Conservation (phyloP, 306 rosid genomes). For the Oemleria cerasiformis region DNA sequence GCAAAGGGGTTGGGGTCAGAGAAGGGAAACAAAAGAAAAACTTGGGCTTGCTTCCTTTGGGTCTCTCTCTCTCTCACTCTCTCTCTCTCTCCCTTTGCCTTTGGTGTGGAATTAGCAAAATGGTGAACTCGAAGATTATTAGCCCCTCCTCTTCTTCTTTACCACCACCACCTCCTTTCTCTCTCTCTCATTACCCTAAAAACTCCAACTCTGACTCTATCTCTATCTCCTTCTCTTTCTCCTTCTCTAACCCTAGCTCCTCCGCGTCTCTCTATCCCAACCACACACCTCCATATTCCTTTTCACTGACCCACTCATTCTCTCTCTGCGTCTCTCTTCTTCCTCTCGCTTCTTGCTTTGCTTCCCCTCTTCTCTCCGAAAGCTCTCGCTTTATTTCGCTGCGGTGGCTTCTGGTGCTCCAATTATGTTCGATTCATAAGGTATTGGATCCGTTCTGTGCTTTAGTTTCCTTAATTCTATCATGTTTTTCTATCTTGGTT, state of each 20-base stretch:
- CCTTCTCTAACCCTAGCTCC: conserved; percentile 7
- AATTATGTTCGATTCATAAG: conserved; percentile 21
- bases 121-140: conserved; percentile 62
- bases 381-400: conserved; percentile 9
- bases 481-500: conserved; percentile 5
- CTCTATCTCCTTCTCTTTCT: conserved; percentile 6
- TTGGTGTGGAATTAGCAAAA: conserved; percentile 62
- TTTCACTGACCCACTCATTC: not conserved
- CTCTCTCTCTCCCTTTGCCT: too few relatives aligned
- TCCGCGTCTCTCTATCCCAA: not conserved
- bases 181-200: conserved; percentile 48
- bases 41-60: conserved; percentile 21
- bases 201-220: conserved; percentile 11
- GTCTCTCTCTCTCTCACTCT: not conserved
- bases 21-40: not conserved
- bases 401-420: not conserved
- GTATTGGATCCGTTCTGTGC: conserved; percentile 22
- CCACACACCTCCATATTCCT: conserved; percentile 9
- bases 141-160: conserved; percentile 35
- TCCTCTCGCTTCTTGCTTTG: not conserved
- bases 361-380: not conserved
- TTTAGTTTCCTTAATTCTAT: conserved; percentile 7
- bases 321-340: conserved; percentile 17
- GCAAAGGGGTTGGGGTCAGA: conserved; percentile 26
- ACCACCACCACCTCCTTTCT: conserved; percentile 35